Percentiles rank a stretch among this genome's conserved stretches.
Evolutionary conservation across 2,329 filamentous ascomycete species (phyloP).

Genomic region (Aspergillus puulaauensis): DNA sequence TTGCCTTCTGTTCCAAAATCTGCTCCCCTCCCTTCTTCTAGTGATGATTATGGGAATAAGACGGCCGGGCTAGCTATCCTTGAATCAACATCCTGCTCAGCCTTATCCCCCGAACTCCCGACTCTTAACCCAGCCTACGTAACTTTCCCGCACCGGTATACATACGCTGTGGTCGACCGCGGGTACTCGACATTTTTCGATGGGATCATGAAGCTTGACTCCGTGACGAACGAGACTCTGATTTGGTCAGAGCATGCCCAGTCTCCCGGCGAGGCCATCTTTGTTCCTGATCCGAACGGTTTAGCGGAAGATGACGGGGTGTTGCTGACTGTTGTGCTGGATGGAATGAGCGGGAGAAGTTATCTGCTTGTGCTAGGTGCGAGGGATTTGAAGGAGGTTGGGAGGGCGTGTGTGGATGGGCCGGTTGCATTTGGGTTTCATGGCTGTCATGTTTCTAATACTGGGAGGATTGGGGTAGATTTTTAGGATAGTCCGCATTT

Average conservation of each 20-base stretch:
- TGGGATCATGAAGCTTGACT: conserved; percentile 54
- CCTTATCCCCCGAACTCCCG: conserved; percentile 47
- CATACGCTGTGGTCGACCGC: conserved; percentile 49
- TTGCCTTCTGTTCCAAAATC: conserved; percentile 33
- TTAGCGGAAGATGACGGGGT: conserved; percentile 53
- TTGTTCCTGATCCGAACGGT: conserved; percentile 39
- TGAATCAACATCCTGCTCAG: conserved; percentile 28
- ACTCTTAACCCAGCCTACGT: conserved; percentile 49
- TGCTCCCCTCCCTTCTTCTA: background rate
- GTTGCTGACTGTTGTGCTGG: conserved; percentile 53
- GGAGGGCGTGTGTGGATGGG: conserved; percentile 50
- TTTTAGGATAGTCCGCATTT: background rate
- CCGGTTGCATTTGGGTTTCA: conserved; percentile 56
- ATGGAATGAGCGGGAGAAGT: conserved; percentile 51
- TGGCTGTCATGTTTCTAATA: conserved; percentile 41
- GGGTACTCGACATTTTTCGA: conserved; percentile 52
- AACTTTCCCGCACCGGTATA: conserved; percentile 49
- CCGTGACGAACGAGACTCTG: conserved; percentile 38
- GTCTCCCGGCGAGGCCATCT: conserved; percentile 56
- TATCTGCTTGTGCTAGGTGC: conserved; percentile 56
- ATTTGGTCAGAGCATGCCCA: conserved; percentile 51
- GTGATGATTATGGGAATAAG: background rate
- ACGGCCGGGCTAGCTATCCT: conserved; percentile 15
- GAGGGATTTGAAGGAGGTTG: conserved; percentile 49
- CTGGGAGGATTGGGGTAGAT: conserved; percentile 13